Base-by-base conservation (phyloP, 1,284 basidiomycete species). In the Neonothopanus nambi region DNA sequence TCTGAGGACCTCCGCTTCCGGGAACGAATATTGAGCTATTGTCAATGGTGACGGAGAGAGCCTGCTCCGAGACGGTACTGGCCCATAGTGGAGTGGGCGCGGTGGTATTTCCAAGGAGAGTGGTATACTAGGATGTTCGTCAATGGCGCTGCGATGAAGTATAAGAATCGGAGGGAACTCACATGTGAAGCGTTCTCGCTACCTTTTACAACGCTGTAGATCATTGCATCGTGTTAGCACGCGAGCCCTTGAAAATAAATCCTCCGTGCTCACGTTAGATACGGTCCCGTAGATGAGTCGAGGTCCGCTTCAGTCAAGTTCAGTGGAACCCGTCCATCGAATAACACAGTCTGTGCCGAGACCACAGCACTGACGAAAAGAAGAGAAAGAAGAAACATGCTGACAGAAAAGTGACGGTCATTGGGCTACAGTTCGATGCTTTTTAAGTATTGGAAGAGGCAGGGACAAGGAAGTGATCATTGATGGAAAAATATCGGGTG, bases 11-110 rank as follows among this genome's bases (percentile, higher is more conserved):
- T 1, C 67, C 67, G 9, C 75, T 68, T 2, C 82, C 82, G 0
- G 82, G 81, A n/a, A 75, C 60, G 60, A 85, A 85, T 37, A 84
- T 66, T 15, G 82, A 84, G 45, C 70, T 74, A 63, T 82, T 81
- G 65, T 84, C 81, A 51, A 84, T 81, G 5, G 76, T 72, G 43
- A 81, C 69, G 24, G 72, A 71, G 39, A 84, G 66, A 0, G 72
- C 67, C 62, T 84, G 80, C 55, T 84, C 82, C 4, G 57, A 56
- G 5, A 57, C 48, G 3, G 61, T 36, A n/a, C 51, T 55, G 50
- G 67, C 67, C 81, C 79, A 83, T 3, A 84, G 70, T 0, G 80
- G 76, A 0, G 82, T 83, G 6, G 80, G 74, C 3, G 65, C 55
- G 3, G 67, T 55, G 13, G 64, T 52, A 40, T 67, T 63, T 8